Conservation (phyloP, 495 filamentous ascomycete genomes). For the Neurospora discreta region DNA sequence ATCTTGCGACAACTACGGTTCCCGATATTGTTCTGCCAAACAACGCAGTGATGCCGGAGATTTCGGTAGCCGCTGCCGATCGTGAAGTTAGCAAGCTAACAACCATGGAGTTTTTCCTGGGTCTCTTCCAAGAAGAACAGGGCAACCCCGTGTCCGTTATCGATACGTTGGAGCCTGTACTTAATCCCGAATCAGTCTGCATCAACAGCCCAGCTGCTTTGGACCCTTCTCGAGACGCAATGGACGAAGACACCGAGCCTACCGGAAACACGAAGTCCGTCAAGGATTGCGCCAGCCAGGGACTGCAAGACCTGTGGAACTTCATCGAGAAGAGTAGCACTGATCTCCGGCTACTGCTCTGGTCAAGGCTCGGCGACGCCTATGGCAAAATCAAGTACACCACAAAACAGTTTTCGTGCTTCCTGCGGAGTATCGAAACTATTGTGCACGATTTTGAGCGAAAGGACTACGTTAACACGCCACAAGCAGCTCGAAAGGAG, state of each 20-base stretch:
- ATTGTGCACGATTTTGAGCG: slow-evolving; percentile 63
- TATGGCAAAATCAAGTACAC: slow-evolving; percentile 73
- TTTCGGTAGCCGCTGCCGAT: slow-evolving; percentile 70
- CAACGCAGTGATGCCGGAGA: slow-evolving; percentile 78
- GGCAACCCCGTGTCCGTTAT: slow-evolving; percentile 72
- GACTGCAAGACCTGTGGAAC: slow-evolving; percentile 63
- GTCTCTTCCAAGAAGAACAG: slow-evolving; percentile 57
- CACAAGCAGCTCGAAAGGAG: slow-evolving; percentile 50
- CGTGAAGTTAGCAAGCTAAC: slow-evolving; percentile 84
- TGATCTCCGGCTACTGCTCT: slow-evolving; percentile 72
- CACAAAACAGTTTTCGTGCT: slow-evolving; percentile 78
- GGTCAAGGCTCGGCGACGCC: slow-evolving; percentile 76
- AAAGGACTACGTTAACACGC: slow-evolving; percentile 47
- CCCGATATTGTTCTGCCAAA: slow-evolving; percentile 61
- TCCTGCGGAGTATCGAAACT: slow-evolving; percentile 72
- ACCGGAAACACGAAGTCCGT: slow-evolving; percentile 21
- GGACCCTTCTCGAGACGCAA: background rate
- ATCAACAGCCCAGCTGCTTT: slow-evolving; percentile 11
- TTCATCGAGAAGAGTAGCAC: slow-evolving; percentile 74
- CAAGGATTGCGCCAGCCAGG: slow-evolving; percentile 31
- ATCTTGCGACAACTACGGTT: slow-evolving; percentile 25
- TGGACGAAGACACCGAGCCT: background rate
- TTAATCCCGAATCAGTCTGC: slow-evolving; percentile 58
- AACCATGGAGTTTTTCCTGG: slow-evolving; percentile 91
- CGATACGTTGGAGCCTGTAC: slow-evolving; percentile 82